These are phyloP conservation scores for Amanita subjunquillea DNA, from an alignment of 768 basidiomycete genomes.

Conservation along the genomic window DNA sequence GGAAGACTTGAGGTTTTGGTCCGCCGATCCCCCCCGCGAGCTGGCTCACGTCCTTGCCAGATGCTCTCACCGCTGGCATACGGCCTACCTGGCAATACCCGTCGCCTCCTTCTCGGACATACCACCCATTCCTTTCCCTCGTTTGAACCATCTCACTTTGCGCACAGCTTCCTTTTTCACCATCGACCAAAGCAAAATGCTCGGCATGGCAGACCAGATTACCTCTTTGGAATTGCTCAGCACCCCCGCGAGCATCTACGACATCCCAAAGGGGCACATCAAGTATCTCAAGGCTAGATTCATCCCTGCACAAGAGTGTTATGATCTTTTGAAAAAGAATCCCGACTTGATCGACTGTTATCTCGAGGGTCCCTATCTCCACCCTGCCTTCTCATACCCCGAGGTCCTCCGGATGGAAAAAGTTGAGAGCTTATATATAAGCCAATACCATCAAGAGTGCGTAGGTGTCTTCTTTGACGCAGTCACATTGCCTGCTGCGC, in stretches of 20 bases:
- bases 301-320: constrained; percentile 4
- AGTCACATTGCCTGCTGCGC: background rate
- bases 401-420: constrained; percentile 2
- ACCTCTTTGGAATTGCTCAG: background rate
- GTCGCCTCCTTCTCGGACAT: constrained; percentile 1
- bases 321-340: constrained; percentile 1
- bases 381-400: background rate
- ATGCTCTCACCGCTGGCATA: constrained; percentile 1
- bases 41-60: constrained; percentile 1
- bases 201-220: constrained; percentile 4
- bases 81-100: constrained; percentile 6
- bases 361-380: constrained; percentile 3
- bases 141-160: constrained; percentile 1
- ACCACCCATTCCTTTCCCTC: constrained; percentile 1
- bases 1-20: constrained; percentile 5
- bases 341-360: constrained; percentile 4
- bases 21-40: background rate
- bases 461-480: constrained; percentile 2
- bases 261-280: background rate
- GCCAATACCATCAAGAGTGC: constrained; percentile 6
- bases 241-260: background rate
- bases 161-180: background rate
- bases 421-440: constrained; percentile 1
- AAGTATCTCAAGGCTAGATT: background rate
- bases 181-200: background rate